These are phyloP conservation scores for Nymphaea thermarum DNA, from an alignment of 164 flowering plant species.

Conservation along the genomic window DNA sequence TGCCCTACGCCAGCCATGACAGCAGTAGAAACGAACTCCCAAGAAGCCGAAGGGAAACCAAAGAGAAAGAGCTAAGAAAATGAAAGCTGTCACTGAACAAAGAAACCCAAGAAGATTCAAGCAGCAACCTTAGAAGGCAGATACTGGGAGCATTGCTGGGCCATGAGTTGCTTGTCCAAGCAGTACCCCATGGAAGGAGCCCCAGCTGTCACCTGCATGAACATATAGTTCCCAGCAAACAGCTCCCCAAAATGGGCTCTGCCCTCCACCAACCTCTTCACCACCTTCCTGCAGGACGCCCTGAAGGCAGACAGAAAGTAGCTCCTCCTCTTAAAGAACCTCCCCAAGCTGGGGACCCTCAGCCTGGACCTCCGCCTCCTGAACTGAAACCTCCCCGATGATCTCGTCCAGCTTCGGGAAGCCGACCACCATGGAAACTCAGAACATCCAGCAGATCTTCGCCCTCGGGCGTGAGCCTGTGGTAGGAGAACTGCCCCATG, in stretches of 20 bases:
- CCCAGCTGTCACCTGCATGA: constrained; percentile 37
- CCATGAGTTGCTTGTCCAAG: constrained; percentile 7
- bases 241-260: constrained; percentile 53
- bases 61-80: too few species aligned
- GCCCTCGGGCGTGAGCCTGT: not conserved
- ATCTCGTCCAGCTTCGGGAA: not conserved
- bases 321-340: constrained; percentile 27
- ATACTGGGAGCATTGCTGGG: not conserved
- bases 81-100: too few species aligned
- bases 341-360: constrained; percentile 15
- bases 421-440: not conserved
- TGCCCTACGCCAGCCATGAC: too few species aligned
- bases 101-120: too few species aligned
- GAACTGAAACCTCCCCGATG: not conserved
- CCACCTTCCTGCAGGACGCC: constrained; percentile 21
- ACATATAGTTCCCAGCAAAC: constrained; percentile 73
- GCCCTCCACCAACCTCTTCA: constrained; percentile 57
- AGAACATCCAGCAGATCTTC: not conserved
- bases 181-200: constrained; percentile 18
- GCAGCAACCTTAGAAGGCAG: too few species aligned
- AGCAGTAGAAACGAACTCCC: too few species aligned
- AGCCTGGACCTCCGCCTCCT: constrained; percentile 15
- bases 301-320: constrained; percentile 14
- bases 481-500: not conserved
- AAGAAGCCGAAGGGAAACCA: too few species aligned